phyloP scores from a whole-genome alignment of 352 stramenopile species.

The Phytopythium chamaehyphon region DNA sequence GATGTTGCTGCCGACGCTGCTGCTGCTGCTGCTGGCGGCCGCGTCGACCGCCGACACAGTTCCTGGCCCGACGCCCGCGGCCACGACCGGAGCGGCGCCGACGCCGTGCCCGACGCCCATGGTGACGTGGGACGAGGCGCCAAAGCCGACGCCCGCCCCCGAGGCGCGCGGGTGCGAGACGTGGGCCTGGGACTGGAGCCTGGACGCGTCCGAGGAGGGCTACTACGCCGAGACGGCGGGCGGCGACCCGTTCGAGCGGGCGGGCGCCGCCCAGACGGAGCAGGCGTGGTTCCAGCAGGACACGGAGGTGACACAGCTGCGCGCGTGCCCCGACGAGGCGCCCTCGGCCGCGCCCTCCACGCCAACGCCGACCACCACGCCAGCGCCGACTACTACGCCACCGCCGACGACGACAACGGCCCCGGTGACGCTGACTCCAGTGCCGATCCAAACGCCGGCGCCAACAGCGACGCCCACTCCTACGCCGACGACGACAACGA shows the following conservation, averaged over 20 bases:
- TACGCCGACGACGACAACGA: background rate
- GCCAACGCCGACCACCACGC: slow-evolving; percentile 1
- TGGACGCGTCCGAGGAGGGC: slow-evolving; percentile 8
- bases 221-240: slow-evolving; percentile 7
- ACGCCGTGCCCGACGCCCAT: background rate
- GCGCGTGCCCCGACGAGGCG: slow-evolving; percentile 9
- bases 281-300: slow-evolving; percentile 35
- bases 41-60: background rate
- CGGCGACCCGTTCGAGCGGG: slow-evolving; percentile 12
- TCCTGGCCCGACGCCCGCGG: background rate
- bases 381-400: background rate
- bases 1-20: too few relatives aligned
- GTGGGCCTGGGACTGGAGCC: slow-evolving; percentile 30
- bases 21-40: background rate
- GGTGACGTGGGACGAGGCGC: background rate
- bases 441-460: slow-evolving; percentile 2
- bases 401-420: background rate
- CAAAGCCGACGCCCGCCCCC: slow-evolving; percentile 5
- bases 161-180: slow-evolving; percentile 14
- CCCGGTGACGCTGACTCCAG: slow-evolving; percentile 2
- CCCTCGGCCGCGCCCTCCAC: slow-evolving; percentile 4
- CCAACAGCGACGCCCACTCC: slow-evolving; percentile 2
- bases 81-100: background rate
- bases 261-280: slow-evolving; percentile 8
- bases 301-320: slow-evolving; percentile 9